A percentile compares a stretch with the other conserved stretches of the same genome.
Conservation (phyloP, 2,329 filamentous ascomycete species). For the Apiospora arundinis region DNA sequence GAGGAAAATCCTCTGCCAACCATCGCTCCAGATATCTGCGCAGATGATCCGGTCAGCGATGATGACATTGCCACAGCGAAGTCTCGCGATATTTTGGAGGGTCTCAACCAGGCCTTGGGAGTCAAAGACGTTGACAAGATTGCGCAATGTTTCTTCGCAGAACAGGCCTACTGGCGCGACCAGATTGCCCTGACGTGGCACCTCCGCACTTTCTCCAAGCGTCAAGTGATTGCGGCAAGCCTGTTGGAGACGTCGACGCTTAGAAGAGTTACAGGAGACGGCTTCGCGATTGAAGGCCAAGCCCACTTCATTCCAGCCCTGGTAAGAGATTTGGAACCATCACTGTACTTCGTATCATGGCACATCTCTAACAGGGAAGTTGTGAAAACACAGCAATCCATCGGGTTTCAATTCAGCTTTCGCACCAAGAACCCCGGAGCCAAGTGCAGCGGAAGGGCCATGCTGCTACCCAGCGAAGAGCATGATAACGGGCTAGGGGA, state of each 20-base stretch:
- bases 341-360: too few relatives aligned
- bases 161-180: slow-evolving; percentile 46
- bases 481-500: background rate
- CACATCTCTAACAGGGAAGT: too few relatives aligned
- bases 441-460: slow-evolving; percentile 39
- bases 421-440: slow-evolving; percentile 34
- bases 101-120: slow-evolving; percentile 31
- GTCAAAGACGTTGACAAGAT: slow-evolving; percentile 32
- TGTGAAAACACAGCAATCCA: too few relatives aligned
- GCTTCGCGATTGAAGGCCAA: slow-evolving; percentile 27
- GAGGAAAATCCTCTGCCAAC: slow-evolving; percentile 35
- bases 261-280: slow-evolving; percentile 26
- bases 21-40: slow-evolving; percentile 26
- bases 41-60: slow-evolving; percentile 15
- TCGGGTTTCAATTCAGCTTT: slow-evolving; percentile 41
- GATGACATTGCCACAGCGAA: slow-evolving; percentile 25
- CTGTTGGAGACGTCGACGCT: slow-evolving; percentile 31
- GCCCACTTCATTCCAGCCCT: slow-evolving; percentile 28
- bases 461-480: slow-evolving; percentile 36
- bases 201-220: slow-evolving; percentile 41
- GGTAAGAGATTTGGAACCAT: too few relatives aligned
- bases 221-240: slow-evolving; percentile 33
- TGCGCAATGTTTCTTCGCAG: slow-evolving; percentile 37
- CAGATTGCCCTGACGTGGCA: slow-evolving; percentile 44
- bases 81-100: slow-evolving; percentile 27